These are phyloP conservation scores for Colletotrichum sp. DNA, from an alignment of 2,329 filamentous ascomycete genomes.

Conservation along the genomic window DNA sequence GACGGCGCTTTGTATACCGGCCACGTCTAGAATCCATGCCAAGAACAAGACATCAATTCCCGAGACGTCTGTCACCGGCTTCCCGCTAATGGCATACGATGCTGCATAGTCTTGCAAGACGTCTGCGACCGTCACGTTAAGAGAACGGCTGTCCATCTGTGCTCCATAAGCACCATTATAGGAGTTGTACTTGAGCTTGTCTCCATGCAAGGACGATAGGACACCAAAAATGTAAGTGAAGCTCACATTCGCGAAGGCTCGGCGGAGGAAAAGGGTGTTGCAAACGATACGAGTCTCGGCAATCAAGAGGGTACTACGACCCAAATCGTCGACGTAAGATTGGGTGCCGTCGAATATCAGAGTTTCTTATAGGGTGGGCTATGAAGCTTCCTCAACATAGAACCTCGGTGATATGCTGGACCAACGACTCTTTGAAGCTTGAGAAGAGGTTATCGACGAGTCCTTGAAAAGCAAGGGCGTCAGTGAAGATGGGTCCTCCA, in stretches of 20 bases:
- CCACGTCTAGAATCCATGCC: not conserved
- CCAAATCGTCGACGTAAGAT: not conserved
- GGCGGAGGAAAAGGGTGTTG: not conserved
- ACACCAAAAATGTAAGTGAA: not conserved
- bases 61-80: not conserved
- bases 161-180: not conserved
- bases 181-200: not conserved
- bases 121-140: not conserved
- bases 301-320: not conserved
- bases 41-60: not conserved
- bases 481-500: not conserved
- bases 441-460: not conserved
- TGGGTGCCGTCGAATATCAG: not conserved
- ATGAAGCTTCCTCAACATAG: too few relatives aligned
- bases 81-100: not conserved
- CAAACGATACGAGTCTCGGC: not conserved
- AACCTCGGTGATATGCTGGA: not conserved
- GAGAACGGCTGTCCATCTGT: not conserved
- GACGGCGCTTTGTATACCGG: not conserved
- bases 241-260: not conserved
- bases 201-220: not conserved
- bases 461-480: not conserved
- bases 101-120: not conserved
- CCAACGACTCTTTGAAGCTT: not conserved
- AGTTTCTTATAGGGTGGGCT: too few relatives aligned